A percentile compares a stretch with the other conserved stretches of the same genome.
phyloP scores from a whole-genome alignment of 2,329 filamentous ascomycete genomes.

The Calonectria hawksworthii region DNA sequence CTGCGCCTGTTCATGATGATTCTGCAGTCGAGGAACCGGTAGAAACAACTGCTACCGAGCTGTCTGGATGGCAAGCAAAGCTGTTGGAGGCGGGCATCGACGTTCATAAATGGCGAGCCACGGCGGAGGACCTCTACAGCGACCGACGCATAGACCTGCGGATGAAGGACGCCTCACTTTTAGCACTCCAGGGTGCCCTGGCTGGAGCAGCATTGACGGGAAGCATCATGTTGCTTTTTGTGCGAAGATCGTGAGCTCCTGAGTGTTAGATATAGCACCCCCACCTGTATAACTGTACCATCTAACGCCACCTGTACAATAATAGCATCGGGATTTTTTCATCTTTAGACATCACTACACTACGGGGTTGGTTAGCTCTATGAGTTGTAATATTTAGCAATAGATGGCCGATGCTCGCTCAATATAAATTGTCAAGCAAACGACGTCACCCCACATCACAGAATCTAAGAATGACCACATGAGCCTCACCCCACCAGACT shows the following conservation, averaged over 20 bases:
- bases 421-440: background rate
- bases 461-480: background rate
- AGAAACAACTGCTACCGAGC: background rate
- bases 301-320: slow-evolving; percentile 34
- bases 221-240: slow-evolving; percentile 64
- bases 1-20: slow-evolving; percentile 12
- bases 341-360: slow-evolving; percentile 7
- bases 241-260: slow-evolving; percentile 50
- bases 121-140: slow-evolving; percentile 73
- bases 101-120: slow-evolving; percentile 62
- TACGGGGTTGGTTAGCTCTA: slow-evolving; percentile 22
- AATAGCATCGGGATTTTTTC: slow-evolving; percentile 17
- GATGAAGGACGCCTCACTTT: slow-evolving; percentile 79
- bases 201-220: slow-evolving; percentile 75
- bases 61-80: slow-evolving; percentile 35
- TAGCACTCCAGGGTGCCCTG: slow-evolving; percentile 76
- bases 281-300: slow-evolving; percentile 37
- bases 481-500: slow-evolving; percentile 12
- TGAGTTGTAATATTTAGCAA: slow-evolving; percentile 1
- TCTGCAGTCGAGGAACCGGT: slow-evolving; percentile 21
- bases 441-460: background rate
- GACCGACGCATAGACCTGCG: slow-evolving; percentile 73
- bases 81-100: slow-evolving; percentile 62
- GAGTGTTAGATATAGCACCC: slow-evolving; percentile 18
- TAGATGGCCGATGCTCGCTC: slow-evolving; percentile 4